Base-by-base conservation (phyloP, 129 eudicot species). In the Tanacetum coccineum region DNA sequence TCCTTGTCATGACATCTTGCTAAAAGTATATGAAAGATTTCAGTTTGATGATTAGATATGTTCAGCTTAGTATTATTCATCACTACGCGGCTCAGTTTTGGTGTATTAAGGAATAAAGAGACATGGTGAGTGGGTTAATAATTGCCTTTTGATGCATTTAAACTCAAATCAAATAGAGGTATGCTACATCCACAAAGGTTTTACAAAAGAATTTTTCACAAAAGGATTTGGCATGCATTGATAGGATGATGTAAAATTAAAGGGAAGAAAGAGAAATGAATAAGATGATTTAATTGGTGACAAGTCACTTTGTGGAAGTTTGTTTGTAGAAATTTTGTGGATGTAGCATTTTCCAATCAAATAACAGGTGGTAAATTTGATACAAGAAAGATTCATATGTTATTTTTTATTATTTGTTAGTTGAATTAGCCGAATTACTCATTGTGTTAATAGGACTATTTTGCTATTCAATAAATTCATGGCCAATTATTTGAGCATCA, bases 111-210 rank as follows among this genome's bases (percentile, higher is more conserved):
- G 21, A 12, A n/a, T n/a, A n/a, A n/a, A n/a, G n/a, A n/a, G 40
- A 57, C 40, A 57, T 19, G 61, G 14, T 3, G 52, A 15, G 39
- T 52, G 52, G 53, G 62, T 68, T 68, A 53, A 67, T 68, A 32
- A 54, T 53, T 51, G 49, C 61, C 71, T 63, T 18, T 68, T n/a
- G 71, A 50, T 68, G 72, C 70, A 49, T 66, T 25, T 66, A 49
- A 25, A 49, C 50, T 46, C 59, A 50, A n/a, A 1, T 67, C 53
- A 54, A n/a, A n/a, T n/a, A n/a, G n/a, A n/a, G n/a, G n/a, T n/a
- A n/a, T n/a, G n/a, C n/a, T n/a, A n/a, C n/a, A n/a, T n/a, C n/a
- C n/a, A n/a, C n/a, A n/a, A n/a, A n/a, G n/a, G n/a, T n/a, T n/a
- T n/a, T n/a, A n/a, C n/a, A n/a, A n/a, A n/a, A n/a, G n/a, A n/a